Base-by-base conservation (phyloP, 768 basidiomycete species). In the Leccinum subgranulosum region DNA sequence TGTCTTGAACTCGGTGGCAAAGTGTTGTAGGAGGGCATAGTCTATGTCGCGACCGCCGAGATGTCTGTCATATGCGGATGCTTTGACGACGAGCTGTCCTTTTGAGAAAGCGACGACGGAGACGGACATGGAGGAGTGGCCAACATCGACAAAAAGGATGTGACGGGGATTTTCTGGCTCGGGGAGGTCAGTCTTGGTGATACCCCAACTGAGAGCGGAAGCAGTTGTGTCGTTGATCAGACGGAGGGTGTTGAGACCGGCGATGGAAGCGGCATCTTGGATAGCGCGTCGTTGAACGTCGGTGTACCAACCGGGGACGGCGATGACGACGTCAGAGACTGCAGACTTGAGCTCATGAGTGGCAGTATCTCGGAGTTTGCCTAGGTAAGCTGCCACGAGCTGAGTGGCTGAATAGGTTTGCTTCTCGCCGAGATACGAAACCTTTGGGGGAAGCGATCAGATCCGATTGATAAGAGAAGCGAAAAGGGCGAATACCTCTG, bases 191-290 rank as follows among this genome's bases (percentile, higher is more conserved):
- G 90, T 85, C 76, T 99, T 99, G 63, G 96, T 99, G 81, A 98
- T 98, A 64, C 97, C 97, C 77, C 96, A 99, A 53, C 92, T 94
- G 72, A 99, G 88, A 41, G 97, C 97, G 56, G 88, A 83, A 53
- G 96, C 97, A 60, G 96, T 98, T 56, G 89, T 87, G 73, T 98
- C 97, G 78, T 98, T 98, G 80, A 98, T 93, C 74, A 99, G 82
- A 52, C 96, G 92, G 59, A 98, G 90, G 61, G 85, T 77, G 74
- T 94, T 97, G 60, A 98, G 83, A 57, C 89, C 87, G 55, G 92
- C 93, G 66, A 99, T 92, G 58, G 84, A 68, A 45, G 94, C 94
- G 29, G 97, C 94, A 65, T 95, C 93, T 56, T 94, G 81, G 60
- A 96, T 69, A 0, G 95, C 94, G 33, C 95, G 84, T 54, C 96